Evolutionary conservation across 257 asterid species (phyloP).

Genomic region (Gardenia jasminoides): DNA sequence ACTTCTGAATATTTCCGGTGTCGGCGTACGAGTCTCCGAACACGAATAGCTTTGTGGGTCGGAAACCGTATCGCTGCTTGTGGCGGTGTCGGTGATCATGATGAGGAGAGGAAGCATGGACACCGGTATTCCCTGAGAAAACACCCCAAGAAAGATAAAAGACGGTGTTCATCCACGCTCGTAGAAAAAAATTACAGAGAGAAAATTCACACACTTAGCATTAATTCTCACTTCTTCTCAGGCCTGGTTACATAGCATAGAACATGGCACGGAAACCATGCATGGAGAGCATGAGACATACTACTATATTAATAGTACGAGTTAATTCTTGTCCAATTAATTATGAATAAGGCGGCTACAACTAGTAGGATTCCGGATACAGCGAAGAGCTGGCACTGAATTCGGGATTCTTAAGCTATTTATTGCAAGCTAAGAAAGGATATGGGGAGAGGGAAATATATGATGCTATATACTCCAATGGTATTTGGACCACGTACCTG

Average conservation of each 20-base stretch:
- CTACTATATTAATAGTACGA: too few relatives aligned
- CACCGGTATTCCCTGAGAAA: conserved; percentile 27
- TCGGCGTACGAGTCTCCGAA: conserved; percentile 95
- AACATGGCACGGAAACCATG: too few relatives aligned
- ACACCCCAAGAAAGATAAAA: not conserved
- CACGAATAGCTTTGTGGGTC: conserved; percentile 66
- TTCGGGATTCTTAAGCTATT: too few relatives aligned
- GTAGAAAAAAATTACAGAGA: not conserved
- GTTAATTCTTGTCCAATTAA: not conserved
- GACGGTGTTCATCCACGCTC: not conserved
- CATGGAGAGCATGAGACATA: not conserved
- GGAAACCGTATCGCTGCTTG: conserved; percentile 10
- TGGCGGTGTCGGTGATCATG: conserved; percentile 19
- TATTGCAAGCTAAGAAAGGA: not conserved
- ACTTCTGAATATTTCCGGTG: conserved; percentile 67
- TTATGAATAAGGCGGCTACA: not conserved
- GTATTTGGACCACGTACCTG: conserved; percentile 31
- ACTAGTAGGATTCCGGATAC: too few relatives aligned
- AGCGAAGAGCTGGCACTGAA: not conserved
- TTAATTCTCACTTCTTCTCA: not conserved
- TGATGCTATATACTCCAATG: too few relatives aligned
- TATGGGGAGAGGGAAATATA: not conserved
- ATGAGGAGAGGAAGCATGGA: conserved; percentile 19
- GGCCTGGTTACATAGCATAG: not conserved
- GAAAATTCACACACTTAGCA: not conserved